Percentiles rank a stretch among this genome's conserved stretches.
Evolutionary conservation across 768 basidiomycete genomes (phyloP).

Genomic region (Lentinula edodes): DNA sequence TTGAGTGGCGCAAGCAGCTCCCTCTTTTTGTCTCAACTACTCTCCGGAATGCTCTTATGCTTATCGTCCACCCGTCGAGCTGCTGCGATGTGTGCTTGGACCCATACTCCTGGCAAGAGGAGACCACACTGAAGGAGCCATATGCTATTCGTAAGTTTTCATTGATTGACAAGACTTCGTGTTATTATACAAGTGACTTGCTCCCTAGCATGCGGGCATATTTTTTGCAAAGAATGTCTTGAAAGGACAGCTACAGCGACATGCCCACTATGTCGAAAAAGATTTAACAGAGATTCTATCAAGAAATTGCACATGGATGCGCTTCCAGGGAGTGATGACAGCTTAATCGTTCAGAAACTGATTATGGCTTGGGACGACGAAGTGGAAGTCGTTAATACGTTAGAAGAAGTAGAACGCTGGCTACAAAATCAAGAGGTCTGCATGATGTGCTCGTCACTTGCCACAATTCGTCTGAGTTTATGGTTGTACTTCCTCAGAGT

Average conservation of each 20-base stretch:
- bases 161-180: conserved; percentile 5
- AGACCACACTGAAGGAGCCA: conserved; percentile 38
- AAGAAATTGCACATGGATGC: conserved; percentile 67
- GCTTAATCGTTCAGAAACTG: conserved; percentile 30
- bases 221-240: conserved; percentile 44
- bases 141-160: conserved; percentile 61
- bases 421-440: neutral
- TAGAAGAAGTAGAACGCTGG: conserved; percentile 2
- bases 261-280: conserved; percentile 66
- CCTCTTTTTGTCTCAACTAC: neutral
- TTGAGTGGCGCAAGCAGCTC: neutral
- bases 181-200: neutral
- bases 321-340: conserved; percentile 27
- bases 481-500: neutral
- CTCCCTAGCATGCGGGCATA: conserved; percentile 7
- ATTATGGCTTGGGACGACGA: conserved; percentile 35
- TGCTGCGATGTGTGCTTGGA: conserved; percentile 7
- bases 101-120: conserved; percentile 13
- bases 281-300: conserved; percentile 48
- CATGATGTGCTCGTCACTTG: neutral
- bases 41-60: conserved; percentile 4
- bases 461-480: neutral
- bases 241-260: conserved; percentile 40
- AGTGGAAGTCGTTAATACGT: conserved; percentile 14
- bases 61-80: conserved; percentile 4